phyloP scores from a whole-genome alignment of 2,329 filamentous ascomycete genomes.

The Claviceps paspali region DNA sequence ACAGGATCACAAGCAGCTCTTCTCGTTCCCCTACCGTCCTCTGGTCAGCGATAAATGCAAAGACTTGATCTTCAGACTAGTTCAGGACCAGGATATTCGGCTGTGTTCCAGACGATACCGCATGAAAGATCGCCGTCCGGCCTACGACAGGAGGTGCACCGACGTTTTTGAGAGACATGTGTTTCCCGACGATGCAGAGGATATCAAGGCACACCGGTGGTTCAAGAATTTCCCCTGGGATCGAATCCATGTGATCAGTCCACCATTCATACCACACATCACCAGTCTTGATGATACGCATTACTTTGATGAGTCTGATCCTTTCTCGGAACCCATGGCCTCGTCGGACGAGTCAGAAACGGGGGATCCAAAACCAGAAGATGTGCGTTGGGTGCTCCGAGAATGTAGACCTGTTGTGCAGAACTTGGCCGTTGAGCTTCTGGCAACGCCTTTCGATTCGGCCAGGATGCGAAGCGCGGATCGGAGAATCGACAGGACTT shows the following conservation, averaged over 20 bases:
- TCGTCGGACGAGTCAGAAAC: conserved; percentile 22
- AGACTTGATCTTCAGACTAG: conserved; percentile 57
- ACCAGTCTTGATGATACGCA: conserved; percentile 56
- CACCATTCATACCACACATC: conserved; percentile 70
- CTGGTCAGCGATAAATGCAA: conserved; percentile 56
- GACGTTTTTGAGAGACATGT: conserved; percentile 43
- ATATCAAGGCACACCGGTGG: conserved; percentile 81
- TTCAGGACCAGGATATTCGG: conserved; percentile 59
- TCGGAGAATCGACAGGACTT: conserved; percentile 27
- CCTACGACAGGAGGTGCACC: conserved; percentile 9
- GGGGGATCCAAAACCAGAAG: conserved; percentile 14
- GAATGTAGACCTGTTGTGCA: conserved; percentile 27
- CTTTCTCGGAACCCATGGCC: conserved; percentile 48
- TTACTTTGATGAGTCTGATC: conserved; percentile 77
- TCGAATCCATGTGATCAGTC: conserved; percentile 50
- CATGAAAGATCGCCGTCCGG: conserved; percentile 38
- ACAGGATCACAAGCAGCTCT: conserved; percentile 54
- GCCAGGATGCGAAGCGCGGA: conserved; percentile 33
- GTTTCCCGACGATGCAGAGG: conserved; percentile 68
- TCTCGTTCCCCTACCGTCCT: conserved; percentile 55
- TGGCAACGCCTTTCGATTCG: conserved; percentile 33
- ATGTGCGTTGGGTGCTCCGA: conserved; percentile 18
- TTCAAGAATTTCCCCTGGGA: conserved; percentile 72
- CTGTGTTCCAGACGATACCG: conserved; percentile 65
- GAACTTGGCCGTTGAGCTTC: conserved; percentile 27